Percentiles rank a stretch among this genome's conserved stretches.
These are phyloP conservation scores for Flaveria trinervia DNA, from an alignment of 129 eudicot species.

Conservation along the genomic window DNA sequence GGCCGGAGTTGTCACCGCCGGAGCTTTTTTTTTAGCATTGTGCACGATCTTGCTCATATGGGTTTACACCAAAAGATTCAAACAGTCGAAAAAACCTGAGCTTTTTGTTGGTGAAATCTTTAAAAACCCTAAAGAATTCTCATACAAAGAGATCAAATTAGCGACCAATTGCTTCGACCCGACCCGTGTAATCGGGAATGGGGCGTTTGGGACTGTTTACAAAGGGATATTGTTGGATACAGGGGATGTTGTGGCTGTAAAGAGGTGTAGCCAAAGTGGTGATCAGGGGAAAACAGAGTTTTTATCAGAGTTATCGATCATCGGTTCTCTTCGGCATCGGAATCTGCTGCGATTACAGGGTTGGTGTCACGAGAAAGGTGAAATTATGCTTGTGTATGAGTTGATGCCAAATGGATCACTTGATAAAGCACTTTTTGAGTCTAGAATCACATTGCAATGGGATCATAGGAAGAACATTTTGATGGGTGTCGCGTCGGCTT, in stretches of 20 bases:
- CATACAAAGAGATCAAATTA: constrained; percentile 67
- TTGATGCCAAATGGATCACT: constrained; percentile 91
- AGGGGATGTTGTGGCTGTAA: constrained; percentile 74
- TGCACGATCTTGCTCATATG: constrained; percentile 55
- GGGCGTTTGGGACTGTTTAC: constrained; percentile 94
- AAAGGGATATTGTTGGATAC: constrained; percentile 61
- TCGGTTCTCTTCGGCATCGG: constrained; percentile 86
- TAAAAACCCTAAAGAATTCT: constrained; percentile 83
- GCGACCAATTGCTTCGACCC: constrained; percentile 76
- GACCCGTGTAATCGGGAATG: constrained; percentile 65
- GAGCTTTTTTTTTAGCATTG: constrained; percentile 72
- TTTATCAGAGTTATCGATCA: constrained; percentile 76
- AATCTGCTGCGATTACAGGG: constrained; percentile 84
- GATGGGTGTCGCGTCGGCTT: constrained; percentile 80
- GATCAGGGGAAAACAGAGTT: constrained; percentile 82
- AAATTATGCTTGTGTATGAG: constrained; percentile 74
- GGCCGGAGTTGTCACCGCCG: constrained; percentile 78
- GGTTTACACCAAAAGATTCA: constrained; percentile 66
- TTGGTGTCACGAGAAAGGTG: constrained; percentile 93
- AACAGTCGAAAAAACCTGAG: constrained; percentile 38
- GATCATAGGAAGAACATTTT: constrained; percentile 60
- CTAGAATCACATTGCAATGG: constrained; percentile 65
- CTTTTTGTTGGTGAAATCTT: constrained; percentile 58
- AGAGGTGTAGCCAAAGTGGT: constrained; percentile 70
- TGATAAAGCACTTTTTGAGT: constrained; percentile 85